Evolutionary conservation across 2,329 filamentous ascomycete species (phyloP).

Genomic region (Harringtonia aguacate): DNA sequence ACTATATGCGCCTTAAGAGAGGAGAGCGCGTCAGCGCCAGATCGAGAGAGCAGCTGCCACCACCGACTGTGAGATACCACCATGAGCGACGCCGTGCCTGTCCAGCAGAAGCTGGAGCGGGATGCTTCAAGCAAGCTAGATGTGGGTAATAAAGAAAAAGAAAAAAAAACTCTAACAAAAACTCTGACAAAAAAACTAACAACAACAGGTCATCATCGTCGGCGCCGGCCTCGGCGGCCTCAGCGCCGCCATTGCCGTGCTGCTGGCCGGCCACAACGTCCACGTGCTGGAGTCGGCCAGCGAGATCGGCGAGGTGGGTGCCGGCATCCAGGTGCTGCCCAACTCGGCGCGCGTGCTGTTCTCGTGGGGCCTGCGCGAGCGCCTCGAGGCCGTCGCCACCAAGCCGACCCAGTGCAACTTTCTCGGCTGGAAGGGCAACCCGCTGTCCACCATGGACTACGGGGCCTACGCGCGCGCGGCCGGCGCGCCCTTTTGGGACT

Average conservation of each 20-base stretch:
- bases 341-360: slow-evolving; percentile 22
- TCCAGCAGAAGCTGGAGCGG: neutral
- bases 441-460: slow-evolving; percentile 8
- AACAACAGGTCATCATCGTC: slow-evolving; percentile 10
- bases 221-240: slow-evolving; percentile 24
- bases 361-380: slow-evolving; percentile 16
- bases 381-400: slow-evolving; percentile 6
- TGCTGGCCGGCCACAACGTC: slow-evolving; percentile 26
- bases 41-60: too few relatives aligned
- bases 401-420: slow-evolving; percentile 7
- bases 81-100: too few relatives aligned
- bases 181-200: neutral
- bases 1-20: too few relatives aligned
- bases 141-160: neutral
- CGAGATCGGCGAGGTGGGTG: slow-evolving; percentile 27
- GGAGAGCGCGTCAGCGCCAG: too few relatives aligned
- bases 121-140: slow-evolving; percentile 3
- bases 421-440: slow-evolving; percentile 11
- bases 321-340: slow-evolving; percentile 28
- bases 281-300: slow-evolving; percentile 27
- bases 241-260: slow-evolving; percentile 23
- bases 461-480: slow-evolving; percentile 1
- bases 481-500: slow-evolving; percentile 23
- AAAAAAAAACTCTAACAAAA: neutral
- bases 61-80: too few relatives aligned